Conservation (phyloP, 1,139 yeast genomes). For the Yamadazyma spencermartinsiae region DNA sequence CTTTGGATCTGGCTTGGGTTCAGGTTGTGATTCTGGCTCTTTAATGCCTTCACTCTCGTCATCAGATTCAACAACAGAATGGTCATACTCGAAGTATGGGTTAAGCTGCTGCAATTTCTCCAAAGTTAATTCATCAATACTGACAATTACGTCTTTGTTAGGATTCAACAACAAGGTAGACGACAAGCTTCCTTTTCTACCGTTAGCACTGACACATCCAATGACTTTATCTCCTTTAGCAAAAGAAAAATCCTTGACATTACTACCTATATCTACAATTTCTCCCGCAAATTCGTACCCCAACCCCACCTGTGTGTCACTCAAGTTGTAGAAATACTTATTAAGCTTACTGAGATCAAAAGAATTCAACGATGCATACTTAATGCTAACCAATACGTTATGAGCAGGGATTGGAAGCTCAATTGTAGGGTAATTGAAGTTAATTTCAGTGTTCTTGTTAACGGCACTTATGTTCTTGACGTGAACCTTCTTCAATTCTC, state of each 20-base stretch:
- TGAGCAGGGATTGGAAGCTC: conserved; percentile 35
- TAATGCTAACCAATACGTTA: conserved; percentile 38
- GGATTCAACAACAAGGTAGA: conserved; percentile 38
- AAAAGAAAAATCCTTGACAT: conserved; percentile 20
- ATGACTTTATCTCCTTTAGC: conserved; percentile 37
- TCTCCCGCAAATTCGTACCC: conserved; percentile 46
- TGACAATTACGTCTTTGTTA: conserved; percentile 30
- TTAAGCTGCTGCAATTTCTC: conserved; percentile 22
- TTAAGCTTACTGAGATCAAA: conserved; percentile 40
- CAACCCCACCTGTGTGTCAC: conserved; percentile 41
- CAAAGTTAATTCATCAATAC: conserved; percentile 27
- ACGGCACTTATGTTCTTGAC: conserved; percentile 44
- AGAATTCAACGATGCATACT: conserved; percentile 40
- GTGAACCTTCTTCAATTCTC: conserved; percentile 35
- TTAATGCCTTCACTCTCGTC: not conserved
- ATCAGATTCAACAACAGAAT: not conserved
- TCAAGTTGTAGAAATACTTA: conserved; percentile 36
- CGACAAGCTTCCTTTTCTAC: conserved; percentile 39
- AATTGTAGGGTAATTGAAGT: conserved; percentile 43
- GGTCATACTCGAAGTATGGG: conserved; percentile 7
- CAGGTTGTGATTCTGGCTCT: conserved; percentile 1
- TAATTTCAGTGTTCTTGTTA: conserved; percentile 43
- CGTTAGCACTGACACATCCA: conserved; percentile 36
- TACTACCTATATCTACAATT: conserved; percentile 32
- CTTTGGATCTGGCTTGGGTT: conserved; percentile 3